Evolutionary conservation across 441 rosid species (phyloP).

Genomic region (Capsella rubella): DNA sequence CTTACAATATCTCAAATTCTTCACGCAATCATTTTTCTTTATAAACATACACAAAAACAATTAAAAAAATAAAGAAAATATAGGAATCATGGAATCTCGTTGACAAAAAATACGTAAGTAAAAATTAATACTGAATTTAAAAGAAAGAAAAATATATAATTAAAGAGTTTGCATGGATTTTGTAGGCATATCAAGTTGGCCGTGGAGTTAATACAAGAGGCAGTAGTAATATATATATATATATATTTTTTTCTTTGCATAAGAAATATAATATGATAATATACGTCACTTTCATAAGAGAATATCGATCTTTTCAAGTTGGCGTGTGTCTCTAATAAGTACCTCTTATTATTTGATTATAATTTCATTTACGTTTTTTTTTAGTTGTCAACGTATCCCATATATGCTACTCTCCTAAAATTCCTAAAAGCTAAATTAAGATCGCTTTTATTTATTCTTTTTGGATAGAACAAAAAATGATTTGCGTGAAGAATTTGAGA

Average conservation of each 20-base stretch:
- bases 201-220: constrained; percentile 34
- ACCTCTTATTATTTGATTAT: constrained; percentile 1
- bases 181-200: constrained; percentile 13
- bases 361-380: neutral
- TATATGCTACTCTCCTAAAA: constrained; percentile 17
- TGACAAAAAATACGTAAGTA: neutral
- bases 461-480: neutral
- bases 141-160: neutral
- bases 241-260: too few species aligned
- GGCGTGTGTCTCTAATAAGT: constrained; percentile 18
- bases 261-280: neutral
- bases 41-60: neutral
- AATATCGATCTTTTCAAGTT: constrained; percentile 32
- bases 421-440: constrained; percentile 22
- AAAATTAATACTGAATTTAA: neutral
- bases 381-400: constrained; percentile 35
- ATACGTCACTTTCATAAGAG: neutral
- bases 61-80: too few species aligned
- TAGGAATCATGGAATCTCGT: neutral
- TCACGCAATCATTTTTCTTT: constrained; percentile 27
- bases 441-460: constrained; percentile 14
- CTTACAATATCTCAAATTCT: constrained; percentile 13
- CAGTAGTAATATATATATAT: too few species aligned
- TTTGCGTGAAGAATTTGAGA: constrained; percentile 39
- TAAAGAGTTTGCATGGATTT: neutral